phyloP scores from a whole-genome alignment of 352 stramenopile species.

The Phytophthora europaea region DNA sequence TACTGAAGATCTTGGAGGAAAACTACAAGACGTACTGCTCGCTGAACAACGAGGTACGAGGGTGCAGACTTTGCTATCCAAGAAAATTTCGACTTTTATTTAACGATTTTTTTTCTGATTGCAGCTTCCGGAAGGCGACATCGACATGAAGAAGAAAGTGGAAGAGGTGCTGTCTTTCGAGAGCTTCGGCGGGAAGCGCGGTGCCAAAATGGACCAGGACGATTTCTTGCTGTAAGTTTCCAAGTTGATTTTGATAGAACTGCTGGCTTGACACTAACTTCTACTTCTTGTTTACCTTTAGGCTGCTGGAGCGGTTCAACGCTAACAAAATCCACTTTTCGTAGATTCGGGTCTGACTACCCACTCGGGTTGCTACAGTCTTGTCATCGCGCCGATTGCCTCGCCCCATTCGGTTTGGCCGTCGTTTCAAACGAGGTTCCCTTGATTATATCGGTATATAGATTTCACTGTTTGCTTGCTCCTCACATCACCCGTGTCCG shows the following conservation, averaged over 20 bases:
- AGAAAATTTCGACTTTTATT: neutral
- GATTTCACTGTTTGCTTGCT: conserved; percentile 39
- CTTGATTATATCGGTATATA: conserved; percentile 39
- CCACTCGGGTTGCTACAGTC: conserved; percentile 4
- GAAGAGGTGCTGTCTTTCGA: conserved; percentile 95
- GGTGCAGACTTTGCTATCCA: neutral
- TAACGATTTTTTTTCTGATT: neutral
- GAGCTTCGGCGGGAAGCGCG: conserved; percentile 89
- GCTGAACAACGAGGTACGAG: conserved; percentile 87
- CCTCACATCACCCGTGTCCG: conserved; percentile 8
- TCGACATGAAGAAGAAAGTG: conserved; percentile 95
- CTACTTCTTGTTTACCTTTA: conserved; percentile 23
- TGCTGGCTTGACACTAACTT: neutral
- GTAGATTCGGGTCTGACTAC: conserved; percentile 37
- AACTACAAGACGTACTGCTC: conserved; percentile 97
- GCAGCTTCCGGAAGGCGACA: conserved; percentile 74
- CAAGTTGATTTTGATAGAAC: neutral
- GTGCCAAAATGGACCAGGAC: conserved; percentile 98
- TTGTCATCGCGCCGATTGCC: conserved; percentile 3
- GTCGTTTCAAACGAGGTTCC: conserved; percentile 19
- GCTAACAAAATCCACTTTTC: conserved; percentile 97
- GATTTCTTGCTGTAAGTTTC: conserved; percentile 95
- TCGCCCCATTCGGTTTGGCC: conserved; percentile 13
- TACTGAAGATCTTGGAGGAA: conserved; percentile 96
- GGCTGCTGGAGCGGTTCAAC: conserved; percentile 97